Conservation (phyloP, 2,329 filamentous ascomycete species). For the Trichophyton equinum region DNA sequence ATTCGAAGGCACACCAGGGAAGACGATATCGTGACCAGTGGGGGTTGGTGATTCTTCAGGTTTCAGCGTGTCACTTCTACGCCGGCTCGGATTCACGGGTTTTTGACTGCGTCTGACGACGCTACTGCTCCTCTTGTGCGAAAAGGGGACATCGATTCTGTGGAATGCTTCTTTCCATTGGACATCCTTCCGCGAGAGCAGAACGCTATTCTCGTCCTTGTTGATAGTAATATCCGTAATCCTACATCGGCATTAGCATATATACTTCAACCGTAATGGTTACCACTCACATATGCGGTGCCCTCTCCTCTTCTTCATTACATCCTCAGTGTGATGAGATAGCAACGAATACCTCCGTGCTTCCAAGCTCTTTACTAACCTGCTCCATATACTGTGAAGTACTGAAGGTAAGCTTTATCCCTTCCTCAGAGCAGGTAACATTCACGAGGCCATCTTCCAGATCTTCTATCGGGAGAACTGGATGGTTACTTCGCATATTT, state of each 20-base stretch:
- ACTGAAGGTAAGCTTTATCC: conserved; percentile 10
- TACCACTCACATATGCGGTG: conserved; percentile 13
- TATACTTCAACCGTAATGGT: background rate
- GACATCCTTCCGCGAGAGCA: conserved; percentile 6
- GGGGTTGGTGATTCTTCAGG: background rate
- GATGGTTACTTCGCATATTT: background rate
- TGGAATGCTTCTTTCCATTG: conserved; percentile 14
- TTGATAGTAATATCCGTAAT: conserved; percentile 5
- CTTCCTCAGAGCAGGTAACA: conserved; percentile 5
- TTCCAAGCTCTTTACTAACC: conserved; percentile 5
- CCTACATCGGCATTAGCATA: conserved; percentile 3
- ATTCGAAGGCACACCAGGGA: background rate
- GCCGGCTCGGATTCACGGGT: background rate
- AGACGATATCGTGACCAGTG: background rate
- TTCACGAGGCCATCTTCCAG: conserved; percentile 1
- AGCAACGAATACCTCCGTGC: conserved; percentile 9
- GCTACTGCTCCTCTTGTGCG: background rate
- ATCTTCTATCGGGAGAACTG: conserved; percentile 7
- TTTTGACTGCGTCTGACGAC: background rate
- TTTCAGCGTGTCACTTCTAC: background rate
- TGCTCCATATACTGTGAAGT: background rate
- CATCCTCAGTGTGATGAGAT: conserved; percentile 16
- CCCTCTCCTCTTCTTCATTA: conserved; percentile 14
- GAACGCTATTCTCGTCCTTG: conserved; percentile 5
- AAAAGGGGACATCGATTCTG: conserved; percentile 13